Evolutionary conservation across 331 rosid genomes (phyloP), one percentile per base, ranked within the genome.

Genomic region (Dryas integrifolia): DNA sequence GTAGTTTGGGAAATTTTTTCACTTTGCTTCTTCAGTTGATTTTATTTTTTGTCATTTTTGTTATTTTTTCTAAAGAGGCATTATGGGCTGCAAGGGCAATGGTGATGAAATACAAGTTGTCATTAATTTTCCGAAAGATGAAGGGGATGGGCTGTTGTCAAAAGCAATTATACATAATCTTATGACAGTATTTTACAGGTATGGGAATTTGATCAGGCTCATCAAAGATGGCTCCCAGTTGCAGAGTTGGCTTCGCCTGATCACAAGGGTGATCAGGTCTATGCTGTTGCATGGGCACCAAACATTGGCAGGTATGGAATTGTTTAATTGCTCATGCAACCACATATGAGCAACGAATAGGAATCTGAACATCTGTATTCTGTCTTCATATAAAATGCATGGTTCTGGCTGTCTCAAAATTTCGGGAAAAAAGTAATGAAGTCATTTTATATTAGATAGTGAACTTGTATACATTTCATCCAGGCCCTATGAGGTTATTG

Each of bases 151-250:
- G 10, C 63, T 39, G 2, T 6, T 62, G 35, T 41, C 3, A 44
- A 41, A 62, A 16, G n/a, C n/a, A 35, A 53, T 3, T 65, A 35
- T 44, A 3, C 30, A 35, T 72, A 59, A 24, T n/a, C 51, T 8
- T 70, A 7, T 61, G 58, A 63, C 46, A 9, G 6, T 35, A 52
- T 10, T 63, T 73, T 44, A 38, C 76, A 91, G 98, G 89, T 94
- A 58, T 94, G 96, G 97, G 96, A 94, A 76, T 91, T 94, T 79
- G 96, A 94, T 83, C 89, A 86, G 72, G 96, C 88, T 85, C 98
- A 94, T 81, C 98, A 88, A 71, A 89, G 96, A 85, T 91, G 98
- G 98, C 92, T 91, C 77, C 98, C 97, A 10, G 96, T 94, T 70
- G 96, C 98, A 50, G 92, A 91, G 82, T 57, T 94, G 88, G 89